Conservation (phyloP, 495 filamentous ascomycete species). For the Usnea hakonensis region DNA sequence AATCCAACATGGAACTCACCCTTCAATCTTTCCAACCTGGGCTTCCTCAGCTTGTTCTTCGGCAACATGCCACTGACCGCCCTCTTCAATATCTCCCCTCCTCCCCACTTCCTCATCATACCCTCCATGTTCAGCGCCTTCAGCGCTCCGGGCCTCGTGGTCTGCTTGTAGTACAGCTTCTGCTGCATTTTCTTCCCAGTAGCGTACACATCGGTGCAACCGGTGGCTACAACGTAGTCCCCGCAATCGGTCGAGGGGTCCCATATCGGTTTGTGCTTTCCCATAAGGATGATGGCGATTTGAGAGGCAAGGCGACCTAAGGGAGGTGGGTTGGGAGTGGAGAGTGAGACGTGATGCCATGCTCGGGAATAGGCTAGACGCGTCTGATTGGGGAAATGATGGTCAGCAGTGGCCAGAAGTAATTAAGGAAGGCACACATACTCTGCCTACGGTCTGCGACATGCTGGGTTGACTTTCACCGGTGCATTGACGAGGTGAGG, state of each 20-base stretch:
- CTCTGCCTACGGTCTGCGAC: constrained; percentile 62
- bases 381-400: constrained; percentile 49
- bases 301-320: constrained; percentile 85
- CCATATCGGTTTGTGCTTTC: constrained; percentile 98
- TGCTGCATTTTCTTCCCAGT: constrained; percentile 88
- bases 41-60: constrained; percentile 86
- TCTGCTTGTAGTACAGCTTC: constrained; percentile 93
- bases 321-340: constrained; percentile 40
- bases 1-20: constrained; percentile 39
- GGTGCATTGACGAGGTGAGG: constrained; percentile 15
- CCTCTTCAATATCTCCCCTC: constrained; percentile 83
- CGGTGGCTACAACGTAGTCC: constrained; percentile 92
- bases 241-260: constrained; percentile 95
- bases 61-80: constrained; percentile 96
- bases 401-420: constrained; percentile 2
- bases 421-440: constrained; percentile 32
- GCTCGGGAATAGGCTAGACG: constrained; percentile 89
- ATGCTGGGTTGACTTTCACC: constrained; percentile 34
- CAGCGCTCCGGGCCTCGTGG: constrained; percentile 78
- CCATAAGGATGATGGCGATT: constrained; percentile 90
- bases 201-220: constrained; percentile 76
- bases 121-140: constrained; percentile 88
- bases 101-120: constrained; percentile 89
- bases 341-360: constrained; percentile 85
- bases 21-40: constrained; percentile 81